A percentile compares a stretch with the other conserved stretches of the same genome.
These are phyloP conservation scores for Gossypium turneri DNA, from an alignment of 345 rosid genomes.

Conservation along the genomic window DNA sequence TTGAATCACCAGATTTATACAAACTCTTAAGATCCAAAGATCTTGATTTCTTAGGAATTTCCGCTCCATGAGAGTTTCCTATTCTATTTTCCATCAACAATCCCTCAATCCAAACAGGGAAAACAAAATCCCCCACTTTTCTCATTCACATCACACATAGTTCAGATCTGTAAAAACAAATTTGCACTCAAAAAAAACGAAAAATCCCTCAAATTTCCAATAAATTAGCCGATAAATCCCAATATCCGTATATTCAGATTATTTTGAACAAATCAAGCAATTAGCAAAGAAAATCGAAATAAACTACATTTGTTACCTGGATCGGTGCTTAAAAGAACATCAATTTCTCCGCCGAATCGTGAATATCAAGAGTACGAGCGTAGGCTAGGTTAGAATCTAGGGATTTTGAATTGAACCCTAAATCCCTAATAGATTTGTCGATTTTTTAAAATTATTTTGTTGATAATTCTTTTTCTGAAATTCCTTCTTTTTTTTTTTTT, in stretches of 20 bases:
- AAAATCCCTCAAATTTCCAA: slow-evolving; percentile 12
- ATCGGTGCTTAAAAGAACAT: slow-evolving; percentile 24
- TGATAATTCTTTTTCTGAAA: slow-evolving; percentile 20
- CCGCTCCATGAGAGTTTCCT: slow-evolving; percentile 68
- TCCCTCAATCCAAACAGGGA: slow-evolving; percentile 36
- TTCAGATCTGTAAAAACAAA: slow-evolving; percentile 61
- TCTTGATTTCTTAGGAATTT: slow-evolving; percentile 68
- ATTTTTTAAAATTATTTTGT: slow-evolving; percentile 29
- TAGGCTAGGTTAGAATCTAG: slow-evolving; percentile 30
- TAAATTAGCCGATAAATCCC: slow-evolving; percentile 14
- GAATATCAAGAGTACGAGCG: slow-evolving; percentile 29
- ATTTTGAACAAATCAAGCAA: slow-evolving; percentile 18
- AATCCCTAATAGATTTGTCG: slow-evolving; percentile 24
- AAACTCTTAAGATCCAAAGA: slow-evolving; percentile 90
- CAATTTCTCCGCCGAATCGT: slow-evolving; percentile 27
- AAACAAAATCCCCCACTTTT: slow-evolving; percentile 27
- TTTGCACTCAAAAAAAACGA: slow-evolving; percentile 19
- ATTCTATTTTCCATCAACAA: slow-evolving; percentile 79
- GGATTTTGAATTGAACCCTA: slow-evolving; percentile 39
- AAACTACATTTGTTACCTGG: not conserved
- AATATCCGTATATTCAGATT: slow-evolving; percentile 7
- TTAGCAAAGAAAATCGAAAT: slow-evolving; percentile 6
- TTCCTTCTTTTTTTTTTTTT: not conserved
- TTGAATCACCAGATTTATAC: slow-evolving; percentile 47
- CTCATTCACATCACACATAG: slow-evolving; percentile 35